Base-by-base conservation (phyloP, 2,329 filamentous ascomycete genomes). In the Cladophialophora exuberans region DNA sequence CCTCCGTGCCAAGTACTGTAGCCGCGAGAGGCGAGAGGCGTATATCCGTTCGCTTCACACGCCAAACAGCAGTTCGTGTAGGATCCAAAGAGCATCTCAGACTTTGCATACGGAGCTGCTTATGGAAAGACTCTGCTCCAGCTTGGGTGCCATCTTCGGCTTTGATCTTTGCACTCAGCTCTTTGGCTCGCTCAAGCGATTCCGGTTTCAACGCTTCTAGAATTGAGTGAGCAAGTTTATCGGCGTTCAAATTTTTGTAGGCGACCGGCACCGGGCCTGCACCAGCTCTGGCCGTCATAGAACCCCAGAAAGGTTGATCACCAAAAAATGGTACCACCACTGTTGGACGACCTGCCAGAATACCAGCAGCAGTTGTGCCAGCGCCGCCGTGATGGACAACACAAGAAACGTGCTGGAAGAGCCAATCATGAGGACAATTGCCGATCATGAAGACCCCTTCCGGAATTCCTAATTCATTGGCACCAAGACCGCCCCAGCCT, bases 381-480 rank as follows among this genome's bases (percentile, higher is more conserved):
- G 90, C 90, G 54, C 91, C 90, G 18, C 90, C 91, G 60, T 96
- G 90, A 66, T 96, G 91, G 4, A 94, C 87, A 1, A 96, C 90
- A 38, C 84, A 86, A 0, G 88, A 87, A 1, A 95, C 90, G 31
- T 81, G 85, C 60, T 89, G 79, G 70, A 96, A 96, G 0, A 96
- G 74, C 90, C 90, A 96, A 72, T 96, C 91, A 60, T 96, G 91
- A 1, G 90, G 90, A 39, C 86, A 85, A 65, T 93, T 94, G 9
- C 88, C 90, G 31, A 96, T 78, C 83, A 95, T 90, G 67, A 89
- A 90, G 1, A 95, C 84, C 3, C 84, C 83, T 2, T 90, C 83
- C 0, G 89, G 89, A n/a, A 90, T 72, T 1, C 81, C 81, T 3
- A 88, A 68, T 26, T 84, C 77, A 64, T 90, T 87, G 0, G 83